Conservation (phyloP, 768 basidiomycete species). For the Tephrocybe rancida region DNA sequence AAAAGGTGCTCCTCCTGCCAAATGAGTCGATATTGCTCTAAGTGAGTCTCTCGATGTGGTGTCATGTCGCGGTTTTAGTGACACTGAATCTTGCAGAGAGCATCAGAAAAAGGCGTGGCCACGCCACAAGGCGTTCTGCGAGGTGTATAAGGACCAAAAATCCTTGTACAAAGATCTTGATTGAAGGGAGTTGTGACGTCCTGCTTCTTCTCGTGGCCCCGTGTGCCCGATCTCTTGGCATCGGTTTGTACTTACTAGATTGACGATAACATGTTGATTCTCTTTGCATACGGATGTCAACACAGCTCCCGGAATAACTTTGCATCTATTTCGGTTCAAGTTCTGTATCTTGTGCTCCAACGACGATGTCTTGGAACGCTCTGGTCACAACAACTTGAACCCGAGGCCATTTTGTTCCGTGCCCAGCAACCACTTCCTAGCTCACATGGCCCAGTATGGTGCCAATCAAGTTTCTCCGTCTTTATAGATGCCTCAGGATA, state of each 20-base stretch:
- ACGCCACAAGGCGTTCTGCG: slow-evolving; percentile 1
- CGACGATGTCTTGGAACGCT: neutral
- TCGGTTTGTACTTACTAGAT: neutral
- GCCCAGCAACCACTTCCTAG: neutral
- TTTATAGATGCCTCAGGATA: neutral
- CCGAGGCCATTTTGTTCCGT: neutral
- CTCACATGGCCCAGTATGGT: neutral
- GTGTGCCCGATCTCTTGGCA: neutral
- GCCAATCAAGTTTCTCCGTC: neutral
- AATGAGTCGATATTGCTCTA: neutral
- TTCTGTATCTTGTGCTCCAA: neutral
- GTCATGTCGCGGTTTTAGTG: neutral
- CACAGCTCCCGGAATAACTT: neutral
- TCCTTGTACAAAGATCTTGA: slow-evolving; percentile 1
- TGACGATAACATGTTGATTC: neutral
- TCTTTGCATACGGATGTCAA: neutral
- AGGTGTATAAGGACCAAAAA: neutral
- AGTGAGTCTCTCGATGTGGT: neutral
- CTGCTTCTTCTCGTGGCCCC: neutral
- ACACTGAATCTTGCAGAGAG: neutral
- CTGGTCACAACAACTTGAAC: neutral
- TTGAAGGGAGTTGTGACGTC: neutral
- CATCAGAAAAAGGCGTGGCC: slow-evolving; percentile 2
- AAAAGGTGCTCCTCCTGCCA: neutral
- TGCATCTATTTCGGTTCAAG: slow-evolving; percentile 2